Percentiles rank a stretch among this genome's conserved stretches.
These are phyloP conservation scores for Stylonectria norvegica DNA, from an alignment of 2,329 filamentous ascomycete genomes.

Conservation along the genomic window DNA sequence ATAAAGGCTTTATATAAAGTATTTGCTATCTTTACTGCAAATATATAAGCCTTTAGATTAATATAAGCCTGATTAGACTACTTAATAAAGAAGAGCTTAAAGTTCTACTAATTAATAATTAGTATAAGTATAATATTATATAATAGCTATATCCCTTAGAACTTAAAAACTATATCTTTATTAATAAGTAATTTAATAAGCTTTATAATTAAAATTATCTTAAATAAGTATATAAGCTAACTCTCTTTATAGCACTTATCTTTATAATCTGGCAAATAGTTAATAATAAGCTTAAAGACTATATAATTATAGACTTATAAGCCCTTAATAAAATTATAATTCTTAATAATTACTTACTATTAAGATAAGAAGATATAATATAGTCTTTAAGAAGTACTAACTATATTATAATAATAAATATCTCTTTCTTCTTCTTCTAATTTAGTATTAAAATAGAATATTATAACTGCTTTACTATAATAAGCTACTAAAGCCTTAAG, in stretches of 20 bases:
- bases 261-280: constrained; percentile 3
- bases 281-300: constrained; percentile 5
- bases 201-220: constrained; percentile 18
- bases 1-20: no score
- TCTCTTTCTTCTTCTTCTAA: no score
- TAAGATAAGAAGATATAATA: neutral
- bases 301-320: no score
- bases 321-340: constrained; percentile 12
- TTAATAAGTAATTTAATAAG: constrained; percentile 26
- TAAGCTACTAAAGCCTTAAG: no score
- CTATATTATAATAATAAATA: no score
- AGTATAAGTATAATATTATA: no score
- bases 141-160: constrained; percentile 23
- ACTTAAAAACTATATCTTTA: constrained; percentile 25
- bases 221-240: constrained; percentile 13
- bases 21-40: constrained; percentile 34
- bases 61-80: no score
- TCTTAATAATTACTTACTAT: constrained; percentile 1
- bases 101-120: constrained; percentile 24
- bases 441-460: no score
- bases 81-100: constrained; percentile 16
- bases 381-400: no score
- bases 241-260: constrained; percentile 11
- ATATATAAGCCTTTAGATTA: no score
- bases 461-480: no score